Percentiles rank a stretch among this genome's conserved stretches.
These are phyloP conservation scores for Moricandia moricandioides DNA, from an alignment of 345 rosid genomes.

Conservation along the genomic window DNA sequence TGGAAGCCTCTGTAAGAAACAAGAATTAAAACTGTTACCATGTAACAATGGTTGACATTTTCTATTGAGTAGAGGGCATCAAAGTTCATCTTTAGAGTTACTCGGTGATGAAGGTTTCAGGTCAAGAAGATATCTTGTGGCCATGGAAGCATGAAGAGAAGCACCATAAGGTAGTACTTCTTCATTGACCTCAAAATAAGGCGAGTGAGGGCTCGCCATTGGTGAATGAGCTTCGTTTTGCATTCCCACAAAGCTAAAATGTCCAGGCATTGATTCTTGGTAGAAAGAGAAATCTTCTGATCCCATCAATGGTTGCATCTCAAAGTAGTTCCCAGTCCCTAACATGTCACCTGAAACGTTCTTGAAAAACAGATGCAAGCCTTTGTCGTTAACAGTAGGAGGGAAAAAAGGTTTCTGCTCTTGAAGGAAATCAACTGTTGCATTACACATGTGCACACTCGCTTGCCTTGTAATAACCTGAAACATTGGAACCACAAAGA, in stretches of 20 bases:
- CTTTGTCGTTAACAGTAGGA: constrained; percentile 60
- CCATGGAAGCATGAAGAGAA: constrained; percentile 84
- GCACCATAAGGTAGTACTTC: constrained; percentile 80
- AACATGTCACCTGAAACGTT: constrained; percentile 61
- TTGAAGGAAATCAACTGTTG: constrained; percentile 51
- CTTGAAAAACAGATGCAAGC: constrained; percentile 54
- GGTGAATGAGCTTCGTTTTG: constrained; percentile 43
- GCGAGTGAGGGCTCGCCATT: constrained; percentile 50
- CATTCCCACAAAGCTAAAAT: constrained; percentile 68
- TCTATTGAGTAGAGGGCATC: neutral
- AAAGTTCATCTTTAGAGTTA: constrained; percentile 57
- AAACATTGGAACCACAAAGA: neutral
- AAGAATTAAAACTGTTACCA: neutral
- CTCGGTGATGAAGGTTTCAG: constrained; percentile 23
- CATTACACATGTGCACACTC: constrained; percentile 81
- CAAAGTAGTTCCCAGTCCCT: constrained; percentile 48
- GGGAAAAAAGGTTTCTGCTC: constrained; percentile 55
- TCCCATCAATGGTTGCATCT: constrained; percentile 75
- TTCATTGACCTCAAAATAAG: constrained; percentile 63
- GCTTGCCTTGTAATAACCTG: constrained; percentile 86
- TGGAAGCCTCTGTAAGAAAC: constrained; percentile 15
- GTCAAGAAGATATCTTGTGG: constrained; percentile 54
- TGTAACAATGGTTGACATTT: neutral
- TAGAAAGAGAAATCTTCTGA: constrained; percentile 87
- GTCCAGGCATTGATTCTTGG: constrained; percentile 70